These are phyloP conservation scores for Ustilago cynodontis DNA, from an alignment of 1,284 basidiomycete genomes.

Conservation along the genomic window DNA sequence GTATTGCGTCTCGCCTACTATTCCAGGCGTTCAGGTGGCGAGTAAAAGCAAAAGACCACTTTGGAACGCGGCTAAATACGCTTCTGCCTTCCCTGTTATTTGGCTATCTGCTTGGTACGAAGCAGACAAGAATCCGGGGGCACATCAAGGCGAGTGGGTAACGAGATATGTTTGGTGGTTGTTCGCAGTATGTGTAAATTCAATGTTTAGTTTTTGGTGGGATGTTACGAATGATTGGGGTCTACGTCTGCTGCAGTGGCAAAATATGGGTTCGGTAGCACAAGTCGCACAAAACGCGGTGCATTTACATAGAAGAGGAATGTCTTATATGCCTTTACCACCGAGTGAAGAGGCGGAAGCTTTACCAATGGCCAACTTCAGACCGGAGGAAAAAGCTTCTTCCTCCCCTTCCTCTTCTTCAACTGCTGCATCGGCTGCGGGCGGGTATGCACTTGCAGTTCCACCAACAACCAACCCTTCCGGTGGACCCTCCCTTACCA, in stretches of 20 bases:
- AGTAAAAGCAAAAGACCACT: slow-evolving; percentile 73
- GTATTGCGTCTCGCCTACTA: slow-evolving; percentile 72
- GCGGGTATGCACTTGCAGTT: neutral
- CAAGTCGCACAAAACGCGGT: slow-evolving; percentile 30
- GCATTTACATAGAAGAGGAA: slow-evolving; percentile 34
- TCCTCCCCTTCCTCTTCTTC: neutral
- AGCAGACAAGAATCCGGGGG: slow-evolving; percentile 28
- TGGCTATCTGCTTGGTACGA: slow-evolving; percentile 72
- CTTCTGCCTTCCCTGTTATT: slow-evolving; percentile 96
- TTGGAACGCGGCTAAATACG: slow-evolving; percentile 96
- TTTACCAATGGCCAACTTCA: slow-evolving; percentile 21
- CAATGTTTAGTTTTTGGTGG: slow-evolving; percentile 98
- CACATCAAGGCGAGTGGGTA: slow-evolving; percentile 22
- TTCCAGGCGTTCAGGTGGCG: slow-evolving; percentile 54
- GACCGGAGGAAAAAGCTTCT: slow-evolving; percentile 22
- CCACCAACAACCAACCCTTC: slow-evolving; percentile 13
- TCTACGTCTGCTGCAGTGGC: slow-evolving; percentile 77
- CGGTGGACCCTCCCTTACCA: neutral
- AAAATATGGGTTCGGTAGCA: slow-evolving; percentile 29
- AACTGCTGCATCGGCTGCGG: too few species aligned
- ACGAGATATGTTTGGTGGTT: slow-evolving; percentile 72
- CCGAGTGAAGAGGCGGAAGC: slow-evolving; percentile 22
- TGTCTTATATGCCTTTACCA: slow-evolving; percentile 32
- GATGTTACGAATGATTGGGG: slow-evolving; percentile 99
- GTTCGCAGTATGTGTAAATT: slow-evolving; percentile 86